Conservation (phyloP, 2,329 filamentous ascomycete genomes). For the Sphaerulina populicola region DNA sequence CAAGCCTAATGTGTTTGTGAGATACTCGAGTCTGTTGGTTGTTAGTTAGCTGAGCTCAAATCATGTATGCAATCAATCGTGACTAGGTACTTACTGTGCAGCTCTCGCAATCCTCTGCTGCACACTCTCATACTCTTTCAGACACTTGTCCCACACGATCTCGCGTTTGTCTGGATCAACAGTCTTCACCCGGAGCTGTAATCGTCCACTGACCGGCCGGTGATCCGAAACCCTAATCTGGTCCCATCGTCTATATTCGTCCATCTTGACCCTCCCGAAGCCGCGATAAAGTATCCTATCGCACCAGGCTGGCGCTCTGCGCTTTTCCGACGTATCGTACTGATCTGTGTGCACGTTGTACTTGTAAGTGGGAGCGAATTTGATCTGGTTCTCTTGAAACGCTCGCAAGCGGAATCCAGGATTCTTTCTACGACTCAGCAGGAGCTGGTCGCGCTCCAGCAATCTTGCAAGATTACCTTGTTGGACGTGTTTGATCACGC, state of each 20-base stretch:
- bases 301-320: constrained; percentile 90
- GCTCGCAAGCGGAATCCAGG: constrained; percentile 79
- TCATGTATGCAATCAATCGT: not conserved
- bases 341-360: constrained; percentile 93
- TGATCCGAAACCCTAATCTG: constrained; percentile 78
- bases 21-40: constrained; percentile 51
- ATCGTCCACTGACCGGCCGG: constrained; percentile 77
- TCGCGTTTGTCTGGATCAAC: constrained; percentile 60
- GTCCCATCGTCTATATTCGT: constrained; percentile 83
- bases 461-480: constrained; percentile 74
- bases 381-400: constrained; percentile 84
- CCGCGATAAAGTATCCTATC: constrained; percentile 85
- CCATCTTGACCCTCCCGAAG: constrained; percentile 70
- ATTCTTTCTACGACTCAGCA: constrained; percentile 81
- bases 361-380: constrained; percentile 94
- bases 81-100: constrained; percentile 64
- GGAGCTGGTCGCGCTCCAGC: constrained; percentile 84
- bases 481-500: constrained; percentile 77
- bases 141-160: constrained; percentile 24
- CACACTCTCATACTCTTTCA: constrained; percentile 61
- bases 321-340: constrained; percentile 85
- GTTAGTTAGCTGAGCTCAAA: constrained; percentile 3
- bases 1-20: constrained; percentile 55
- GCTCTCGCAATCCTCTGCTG: constrained; percentile 59
- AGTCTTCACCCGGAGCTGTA: constrained; percentile 76